Percentiles rank a stretch among this genome's conserved stretches.
Evolutionary conservation across 139 green algal species (phyloP).

Genomic region (Chlorella sp.): DNA sequence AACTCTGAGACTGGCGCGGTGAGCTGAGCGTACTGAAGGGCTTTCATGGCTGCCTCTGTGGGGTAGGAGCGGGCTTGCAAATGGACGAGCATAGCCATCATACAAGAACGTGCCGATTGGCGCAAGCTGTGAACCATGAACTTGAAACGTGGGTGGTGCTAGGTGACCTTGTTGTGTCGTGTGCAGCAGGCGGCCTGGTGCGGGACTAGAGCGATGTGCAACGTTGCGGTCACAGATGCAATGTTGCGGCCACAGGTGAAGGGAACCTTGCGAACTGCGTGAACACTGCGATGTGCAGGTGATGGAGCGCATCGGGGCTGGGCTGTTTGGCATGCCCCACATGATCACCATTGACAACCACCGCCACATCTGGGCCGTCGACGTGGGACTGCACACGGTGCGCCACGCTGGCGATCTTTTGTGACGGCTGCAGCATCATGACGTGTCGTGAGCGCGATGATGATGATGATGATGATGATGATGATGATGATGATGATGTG

Average conservation of each 20-base stretch:
- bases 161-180: not conserved
- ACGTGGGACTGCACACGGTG: slow-evolving; percentile 42
- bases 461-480: too few relatives aligned
- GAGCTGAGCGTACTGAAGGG: too few relatives aligned
- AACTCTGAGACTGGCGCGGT: slow-evolving; percentile 46
- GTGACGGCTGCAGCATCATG: too few relatives aligned
- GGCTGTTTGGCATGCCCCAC: slow-evolving; percentile 74
- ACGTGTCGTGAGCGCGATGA: too few relatives aligned
- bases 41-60: too few relatives aligned
- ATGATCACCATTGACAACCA: slow-evolving; percentile 60
- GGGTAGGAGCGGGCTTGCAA: too few relatives aligned
- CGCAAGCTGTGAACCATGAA: not conserved
- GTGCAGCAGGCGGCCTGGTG: not conserved
- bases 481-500: too few relatives aligned
- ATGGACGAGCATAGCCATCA: too few relatives aligned
- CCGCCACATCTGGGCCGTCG: slow-evolving; percentile 68
- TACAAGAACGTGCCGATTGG: too few relatives aligned
- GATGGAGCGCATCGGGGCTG: not conserved
- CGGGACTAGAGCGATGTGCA: too few relatives aligned
- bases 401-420: too few relatives aligned
- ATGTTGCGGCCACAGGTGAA: not conserved
- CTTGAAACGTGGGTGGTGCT: not conserved
- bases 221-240: not conserved
- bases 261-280: not conserved
- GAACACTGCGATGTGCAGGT: not conserved